Percentiles rank a stretch among this genome's conserved stretches.
Conservation (phyloP, 1,284 basidiomycete genomes). For the Fomes fomentarius region DNA sequence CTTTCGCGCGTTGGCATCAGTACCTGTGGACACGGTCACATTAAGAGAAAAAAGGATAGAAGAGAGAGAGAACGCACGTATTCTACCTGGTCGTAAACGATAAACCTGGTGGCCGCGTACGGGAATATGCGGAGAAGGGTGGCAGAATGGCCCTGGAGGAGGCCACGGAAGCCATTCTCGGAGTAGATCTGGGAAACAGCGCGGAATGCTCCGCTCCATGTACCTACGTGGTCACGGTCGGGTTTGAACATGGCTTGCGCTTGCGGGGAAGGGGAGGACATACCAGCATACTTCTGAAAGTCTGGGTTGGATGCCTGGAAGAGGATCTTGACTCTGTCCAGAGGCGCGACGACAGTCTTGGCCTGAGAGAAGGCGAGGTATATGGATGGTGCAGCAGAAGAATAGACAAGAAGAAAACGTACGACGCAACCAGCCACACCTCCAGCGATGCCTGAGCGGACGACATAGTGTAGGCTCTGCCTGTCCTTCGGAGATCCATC, state of each 20-base stretch:
- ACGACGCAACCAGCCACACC: constrained; percentile 94
- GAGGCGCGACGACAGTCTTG: constrained; percentile 95
- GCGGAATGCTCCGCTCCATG: constrained; percentile 84
- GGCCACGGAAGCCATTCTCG: constrained; percentile 74
- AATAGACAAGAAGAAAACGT: constrained; percentile 38
- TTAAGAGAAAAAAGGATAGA: not conserved
- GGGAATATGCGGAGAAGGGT: constrained; percentile 89
- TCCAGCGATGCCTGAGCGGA: constrained; percentile 87
- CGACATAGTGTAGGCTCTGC: constrained; percentile 74
- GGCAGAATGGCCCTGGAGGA: constrained; percentile 96
- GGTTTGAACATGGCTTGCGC: no score
- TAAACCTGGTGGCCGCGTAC: constrained; percentile 97
- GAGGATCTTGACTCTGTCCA: constrained; percentile 98
- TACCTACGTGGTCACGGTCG: no score
- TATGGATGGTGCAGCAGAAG: not conserved
- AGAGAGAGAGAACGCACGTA: constrained; percentile 49
- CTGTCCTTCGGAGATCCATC: constrained; percentile 54
- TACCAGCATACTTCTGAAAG: constrained; percentile 92
- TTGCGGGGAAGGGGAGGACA: constrained; percentile 24
- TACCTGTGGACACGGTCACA: constrained; percentile 37
- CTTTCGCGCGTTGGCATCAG: constrained; percentile 85
- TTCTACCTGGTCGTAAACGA: constrained; percentile 93
- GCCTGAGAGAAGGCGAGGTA: constrained; percentile 54
- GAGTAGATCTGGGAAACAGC: constrained; percentile 85
- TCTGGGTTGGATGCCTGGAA: constrained; percentile 98